Evolutionary conservation across 139 green algal species (phyloP).

Genomic region (Chlamydomonas eustigma): DNA sequence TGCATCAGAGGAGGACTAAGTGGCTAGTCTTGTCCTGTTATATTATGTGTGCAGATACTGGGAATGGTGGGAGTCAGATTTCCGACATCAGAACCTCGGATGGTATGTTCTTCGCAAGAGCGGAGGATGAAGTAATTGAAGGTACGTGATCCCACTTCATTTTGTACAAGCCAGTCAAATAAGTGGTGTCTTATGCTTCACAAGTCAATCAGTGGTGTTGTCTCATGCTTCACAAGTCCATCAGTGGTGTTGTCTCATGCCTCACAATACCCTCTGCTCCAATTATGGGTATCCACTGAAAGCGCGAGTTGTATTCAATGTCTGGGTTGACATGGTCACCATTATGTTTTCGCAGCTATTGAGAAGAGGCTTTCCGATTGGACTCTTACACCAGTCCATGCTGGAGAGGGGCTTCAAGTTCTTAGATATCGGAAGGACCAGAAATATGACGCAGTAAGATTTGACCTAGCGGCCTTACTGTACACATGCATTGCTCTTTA

Average conservation of each 20-base stretch:
- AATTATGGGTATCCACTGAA: too few species aligned
- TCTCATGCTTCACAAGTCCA: too few species aligned
- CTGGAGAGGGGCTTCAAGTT: slow-evolving; percentile 75
- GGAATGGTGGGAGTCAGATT: slow-evolving; percentile 22
- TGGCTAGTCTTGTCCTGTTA: too few species aligned
- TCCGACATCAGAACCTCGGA: slow-evolving; percentile 41
- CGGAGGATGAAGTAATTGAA: slow-evolving; percentile 13
- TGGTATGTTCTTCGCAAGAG: slow-evolving; percentile 17
- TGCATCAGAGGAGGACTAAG: too few species aligned
- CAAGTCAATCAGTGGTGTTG: too few species aligned
- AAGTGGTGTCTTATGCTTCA: too few species aligned
- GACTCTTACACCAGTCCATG: slow-evolving; percentile 42
- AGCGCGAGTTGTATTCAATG: too few species aligned
- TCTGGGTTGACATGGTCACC: too few species aligned
- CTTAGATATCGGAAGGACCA: slow-evolving; percentile 52
- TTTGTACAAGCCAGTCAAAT: too few species aligned
- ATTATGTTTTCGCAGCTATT: slow-evolving; percentile 41
- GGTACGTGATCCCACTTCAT: slow-evolving; percentile 7
- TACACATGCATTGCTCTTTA: neutral
- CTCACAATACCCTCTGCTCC: too few species aligned
- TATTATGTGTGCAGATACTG: too few species aligned
- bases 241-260: too few species aligned
- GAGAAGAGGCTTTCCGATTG: slow-evolving; percentile 45
- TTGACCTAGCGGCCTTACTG: neutral
- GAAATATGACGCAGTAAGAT: slow-evolving; percentile 49